Evolutionary conservation across 1,139 yeast genomes (phyloP), one percentile per base, ranked within the genome.

Genomic region (Kodamaea ohmeri): DNA sequence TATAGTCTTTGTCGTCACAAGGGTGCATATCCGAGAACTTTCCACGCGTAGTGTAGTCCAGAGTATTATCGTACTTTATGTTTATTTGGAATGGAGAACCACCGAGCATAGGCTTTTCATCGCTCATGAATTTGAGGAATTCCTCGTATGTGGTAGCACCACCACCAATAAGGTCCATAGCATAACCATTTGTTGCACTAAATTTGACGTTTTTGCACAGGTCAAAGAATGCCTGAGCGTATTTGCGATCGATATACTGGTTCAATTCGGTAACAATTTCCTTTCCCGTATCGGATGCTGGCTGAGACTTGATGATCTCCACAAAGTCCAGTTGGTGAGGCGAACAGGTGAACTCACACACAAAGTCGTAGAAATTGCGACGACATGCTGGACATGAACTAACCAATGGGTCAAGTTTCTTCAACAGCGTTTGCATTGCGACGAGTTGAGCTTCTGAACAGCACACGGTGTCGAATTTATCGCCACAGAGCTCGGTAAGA

Each of bases 131-230:
- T 60, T 88, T 86, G 49, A 92, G 66, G 55, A 92, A 92, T 38
- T 78, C 79, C 31, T 67, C 55, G 55, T 77, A 86, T 52, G 81
- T 78, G 42, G 71, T 73, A 2, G 97, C 97, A 0, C 97, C 97
- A 7, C 98, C 98, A 5, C 98, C 98, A 36, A 92, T 83, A 36
- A 92, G 71, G 56, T 92, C 97, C 97, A 92, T 89, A 6, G 97
- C 97, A 52, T 76, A 86, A 2, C 97, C 97, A 60, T 90, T 90
- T 7, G 97, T 89, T 4, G 97, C 96, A 3, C 92, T 81, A 57
- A 92, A 90, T 61, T 90, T 89, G 56, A 92, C 84, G 46, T 83
- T 79, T 51, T 86, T 85, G 63, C 98, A 92, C 1, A 96, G 86
- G 43, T 89, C 84, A 56, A 67, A 92, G 53, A 90, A 80, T 2